phyloP scores from a whole-genome alignment of 2,329 filamentous ascomycete genomes.

The Penicillium sp. region DNA sequence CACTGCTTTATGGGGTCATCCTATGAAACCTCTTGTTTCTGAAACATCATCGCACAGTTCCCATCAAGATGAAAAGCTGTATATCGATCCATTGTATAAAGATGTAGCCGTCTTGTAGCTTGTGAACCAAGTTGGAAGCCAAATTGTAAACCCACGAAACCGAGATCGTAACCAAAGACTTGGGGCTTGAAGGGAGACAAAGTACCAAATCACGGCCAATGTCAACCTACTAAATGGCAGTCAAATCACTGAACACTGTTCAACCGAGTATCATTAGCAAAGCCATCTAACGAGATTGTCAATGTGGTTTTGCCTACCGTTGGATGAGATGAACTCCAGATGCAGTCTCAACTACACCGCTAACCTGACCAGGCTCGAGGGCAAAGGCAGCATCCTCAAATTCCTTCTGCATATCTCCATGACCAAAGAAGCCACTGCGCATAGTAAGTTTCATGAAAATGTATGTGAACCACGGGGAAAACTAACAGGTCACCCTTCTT shows the following conservation, averaged over 20 bases:
- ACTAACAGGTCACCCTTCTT: slow-evolving; percentile 85
- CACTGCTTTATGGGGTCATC: neutral
- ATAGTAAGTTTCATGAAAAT: neutral
- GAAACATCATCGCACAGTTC: neutral
- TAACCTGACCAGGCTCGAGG: slow-evolving; percentile 83
- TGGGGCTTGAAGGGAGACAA: neutral
- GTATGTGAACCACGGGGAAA: neutral
- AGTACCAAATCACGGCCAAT: neutral
- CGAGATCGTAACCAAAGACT: neutral
- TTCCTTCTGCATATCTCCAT: slow-evolving; percentile 96
- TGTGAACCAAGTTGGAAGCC: neutral
- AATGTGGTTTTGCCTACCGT: slow-evolving; percentile 58
- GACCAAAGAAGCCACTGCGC: slow-evolving; percentile 78
- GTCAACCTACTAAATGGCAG: neutral
- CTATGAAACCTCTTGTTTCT: neutral
- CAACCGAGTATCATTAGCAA: neutral
- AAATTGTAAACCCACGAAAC: neutral
- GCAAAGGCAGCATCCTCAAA: slow-evolving; percentile 95
- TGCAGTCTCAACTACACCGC: slow-evolving; percentile 82
- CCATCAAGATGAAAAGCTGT: neutral
- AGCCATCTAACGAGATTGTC: too few species aligned
- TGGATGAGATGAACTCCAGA: slow-evolving; percentile 95
- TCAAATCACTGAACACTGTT: slow-evolving; percentile 25
- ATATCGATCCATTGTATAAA: neutral
- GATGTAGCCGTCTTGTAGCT: neutral